phyloP scores from a whole-genome alignment of 169 alveolate species.

The Plasmodium chabaudi region DNA sequence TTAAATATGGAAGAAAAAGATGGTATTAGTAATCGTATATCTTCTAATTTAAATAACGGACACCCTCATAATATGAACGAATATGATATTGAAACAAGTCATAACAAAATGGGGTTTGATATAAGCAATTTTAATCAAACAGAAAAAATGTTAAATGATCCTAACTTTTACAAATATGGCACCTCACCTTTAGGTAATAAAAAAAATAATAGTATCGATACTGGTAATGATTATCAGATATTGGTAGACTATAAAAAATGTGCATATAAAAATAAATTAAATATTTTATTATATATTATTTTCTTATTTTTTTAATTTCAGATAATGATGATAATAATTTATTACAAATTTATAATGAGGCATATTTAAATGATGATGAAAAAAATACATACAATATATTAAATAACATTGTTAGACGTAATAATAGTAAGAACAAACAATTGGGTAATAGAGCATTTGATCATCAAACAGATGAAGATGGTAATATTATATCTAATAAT shows the following conservation, averaged over 20 bases:
- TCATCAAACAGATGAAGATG: background rate
- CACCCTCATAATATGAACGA: background rate
- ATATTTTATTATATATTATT: background rate
- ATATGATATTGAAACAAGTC: background rate
- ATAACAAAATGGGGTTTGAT: constrained; percentile 12
- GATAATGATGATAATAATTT: background rate
- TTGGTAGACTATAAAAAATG: background rate
- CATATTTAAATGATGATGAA: constrained; percentile 34
- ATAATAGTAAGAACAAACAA: background rate
- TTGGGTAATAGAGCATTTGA: background rate
- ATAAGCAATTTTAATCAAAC: constrained; percentile 4
- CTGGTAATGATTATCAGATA: background rate
- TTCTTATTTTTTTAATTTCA: background rate
- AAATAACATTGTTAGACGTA: constrained; percentile 18
- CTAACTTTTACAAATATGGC: constrained; percentile 20
- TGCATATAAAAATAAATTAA: background rate
- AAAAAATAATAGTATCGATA: background rate
- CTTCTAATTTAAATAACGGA: no score
- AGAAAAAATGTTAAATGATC: constrained; percentile 16
- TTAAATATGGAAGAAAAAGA: background rate
- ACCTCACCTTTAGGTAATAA: constrained; percentile 32
- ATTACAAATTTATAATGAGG: constrained; percentile 18
- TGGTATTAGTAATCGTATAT: background rate
- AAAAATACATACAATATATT: constrained; percentile 35
- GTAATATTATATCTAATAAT: background rate